These are phyloP conservation scores for Sclerotinia glacialis DNA, from an alignment of 2,329 filamentous ascomycete species.

Conservation along the genomic window DNA sequence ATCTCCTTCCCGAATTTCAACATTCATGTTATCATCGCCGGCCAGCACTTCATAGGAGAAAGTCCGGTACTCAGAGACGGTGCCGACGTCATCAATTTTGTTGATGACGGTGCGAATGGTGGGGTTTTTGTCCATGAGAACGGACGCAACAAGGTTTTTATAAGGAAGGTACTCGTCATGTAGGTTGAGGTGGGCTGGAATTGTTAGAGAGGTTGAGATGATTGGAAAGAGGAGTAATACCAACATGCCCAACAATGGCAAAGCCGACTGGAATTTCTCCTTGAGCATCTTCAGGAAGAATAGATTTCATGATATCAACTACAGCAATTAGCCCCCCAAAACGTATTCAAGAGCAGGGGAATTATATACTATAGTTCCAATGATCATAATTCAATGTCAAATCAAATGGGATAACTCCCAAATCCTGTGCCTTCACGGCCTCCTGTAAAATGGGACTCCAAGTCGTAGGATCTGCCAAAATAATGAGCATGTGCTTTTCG, in stretches of 20 bases:
- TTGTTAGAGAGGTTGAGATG: background rate
- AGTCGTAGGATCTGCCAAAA: slow-evolving; percentile 60
- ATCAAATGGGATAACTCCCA: slow-evolving; percentile 72
- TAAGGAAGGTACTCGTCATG: slow-evolving; percentile 79
- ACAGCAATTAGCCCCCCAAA: background rate
- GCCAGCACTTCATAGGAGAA: slow-evolving; percentile 89
- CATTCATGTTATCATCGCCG: slow-evolving; percentile 77
- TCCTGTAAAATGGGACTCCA: slow-evolving; percentile 71
- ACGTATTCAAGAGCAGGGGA: background rate
- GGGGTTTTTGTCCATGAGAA: slow-evolving; percentile 87
- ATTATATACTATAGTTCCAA: slow-evolving; percentile 75
- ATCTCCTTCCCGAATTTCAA: slow-evolving; percentile 75
- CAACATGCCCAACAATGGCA: slow-evolving; percentile 83
- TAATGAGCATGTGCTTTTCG: background rate
- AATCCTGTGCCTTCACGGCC: slow-evolving; percentile 63
- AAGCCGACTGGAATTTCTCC: slow-evolving; percentile 83
- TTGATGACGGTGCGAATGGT: slow-evolving; percentile 87
- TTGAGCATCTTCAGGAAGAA: slow-evolving; percentile 76
- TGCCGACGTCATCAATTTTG: slow-evolving; percentile 86
- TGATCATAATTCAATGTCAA: slow-evolving; percentile 77
- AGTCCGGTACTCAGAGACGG: slow-evolving; percentile 81
- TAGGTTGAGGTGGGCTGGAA: slow-evolving; percentile 81
- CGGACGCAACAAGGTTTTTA: slow-evolving; percentile 79
- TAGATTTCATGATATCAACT: slow-evolving; percentile 72
- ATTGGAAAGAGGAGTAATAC: slow-evolving; percentile 45